These are phyloP conservation scores for Xylariaceae sp. DNA, from an alignment of 2,329 filamentous ascomycete species.

Conservation along the genomic window DNA sequence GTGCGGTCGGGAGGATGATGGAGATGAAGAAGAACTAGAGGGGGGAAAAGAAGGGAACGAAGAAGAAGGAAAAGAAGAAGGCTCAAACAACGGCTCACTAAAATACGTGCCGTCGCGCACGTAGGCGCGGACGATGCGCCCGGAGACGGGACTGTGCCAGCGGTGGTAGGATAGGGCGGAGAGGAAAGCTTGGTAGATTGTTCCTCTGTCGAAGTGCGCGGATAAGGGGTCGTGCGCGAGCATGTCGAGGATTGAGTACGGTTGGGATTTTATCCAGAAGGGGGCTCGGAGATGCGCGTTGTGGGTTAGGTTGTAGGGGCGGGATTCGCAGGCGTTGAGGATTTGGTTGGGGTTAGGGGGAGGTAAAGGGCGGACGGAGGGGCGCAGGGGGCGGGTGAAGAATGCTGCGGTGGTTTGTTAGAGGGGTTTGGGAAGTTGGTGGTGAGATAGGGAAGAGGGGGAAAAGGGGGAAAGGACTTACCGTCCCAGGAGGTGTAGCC, in stretches of 20 bases:
- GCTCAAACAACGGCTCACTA: slow-evolving; percentile 49
- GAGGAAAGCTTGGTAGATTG: slow-evolving; percentile 57
- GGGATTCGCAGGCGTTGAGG: slow-evolving; percentile 53
- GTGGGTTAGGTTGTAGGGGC: slow-evolving; percentile 37
- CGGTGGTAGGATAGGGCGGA: slow-evolving; percentile 56
- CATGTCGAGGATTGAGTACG: slow-evolving; percentile 52
- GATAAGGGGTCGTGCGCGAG: slow-evolving; percentile 43
- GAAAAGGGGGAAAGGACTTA: slow-evolving; percentile 23
- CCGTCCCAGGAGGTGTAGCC: slow-evolving; percentile 56
- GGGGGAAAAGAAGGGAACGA: too few species aligned
- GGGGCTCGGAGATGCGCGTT: slow-evolving; percentile 43
- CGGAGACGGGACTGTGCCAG: slow-evolving; percentile 56
- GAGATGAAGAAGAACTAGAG: too few species aligned
- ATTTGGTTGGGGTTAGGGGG: slow-evolving; percentile 47
- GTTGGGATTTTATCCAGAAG: slow-evolving; percentile 58
- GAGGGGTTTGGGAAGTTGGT: not conserved
- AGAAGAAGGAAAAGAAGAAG: too few species aligned
- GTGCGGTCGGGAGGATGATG: too few species aligned
- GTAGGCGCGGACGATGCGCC: slow-evolving; percentile 47
- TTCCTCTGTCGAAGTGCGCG: slow-evolving; percentile 46
- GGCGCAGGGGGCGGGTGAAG: slow-evolving; percentile 50
- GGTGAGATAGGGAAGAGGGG: not conserved
- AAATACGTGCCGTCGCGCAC: slow-evolving; percentile 54
- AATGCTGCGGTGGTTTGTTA: slow-evolving; percentile 36
- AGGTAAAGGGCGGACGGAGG: slow-evolving; percentile 44